Evolutionary conservation across 257 asterid genomes (phyloP).

Genomic region (Solanum chilense): DNA sequence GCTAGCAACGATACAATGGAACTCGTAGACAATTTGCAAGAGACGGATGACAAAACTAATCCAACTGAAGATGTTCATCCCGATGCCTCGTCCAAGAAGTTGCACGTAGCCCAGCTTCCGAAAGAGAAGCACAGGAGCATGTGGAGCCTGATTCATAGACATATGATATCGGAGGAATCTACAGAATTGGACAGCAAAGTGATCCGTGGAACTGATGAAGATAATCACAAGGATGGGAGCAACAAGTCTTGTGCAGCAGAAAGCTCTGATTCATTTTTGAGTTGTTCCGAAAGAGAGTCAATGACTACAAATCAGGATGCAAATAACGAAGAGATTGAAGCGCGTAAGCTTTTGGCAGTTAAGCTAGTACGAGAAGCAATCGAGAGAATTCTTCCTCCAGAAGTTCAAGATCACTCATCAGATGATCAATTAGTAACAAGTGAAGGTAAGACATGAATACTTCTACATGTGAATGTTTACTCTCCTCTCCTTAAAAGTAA

Average conservation of each 20-base stretch:
- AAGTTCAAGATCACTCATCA: conserved; percentile 68
- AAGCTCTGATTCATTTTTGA: conserved; percentile 1
- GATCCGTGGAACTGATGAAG: neutral
- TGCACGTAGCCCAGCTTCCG: neutral
- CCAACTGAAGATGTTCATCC: neutral
- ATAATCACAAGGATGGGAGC: conserved; percentile 5
- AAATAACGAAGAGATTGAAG: conserved; percentile 39
- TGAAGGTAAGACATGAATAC: conserved; percentile 25
- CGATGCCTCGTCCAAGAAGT: neutral
- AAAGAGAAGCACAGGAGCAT: conserved; percentile 18
- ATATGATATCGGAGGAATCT: conserved; percentile 13
- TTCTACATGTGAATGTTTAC: neutral
- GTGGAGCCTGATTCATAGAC: conserved; percentile 29
- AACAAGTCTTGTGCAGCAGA: conserved; percentile 1
- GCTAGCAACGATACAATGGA: conserved; percentile 3
- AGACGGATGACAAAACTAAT: conserved; percentile 11
- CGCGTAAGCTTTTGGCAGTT: conserved; percentile 51
- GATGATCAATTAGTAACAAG: conserved; percentile 48
- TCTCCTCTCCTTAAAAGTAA: rapidly evolving
- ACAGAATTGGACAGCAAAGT: conserved; percentile 1
- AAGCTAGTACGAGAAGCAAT: conserved; percentile 88
- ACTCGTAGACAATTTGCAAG: neutral
- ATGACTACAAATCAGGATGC: conserved; percentile 10
- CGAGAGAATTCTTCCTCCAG: conserved; percentile 90
- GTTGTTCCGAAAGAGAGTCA: conserved; percentile 11